These are phyloP conservation scores for Zalaria obscura DNA, from an alignment of 2,329 filamentous ascomycete genomes.

Conservation along the genomic window DNA sequence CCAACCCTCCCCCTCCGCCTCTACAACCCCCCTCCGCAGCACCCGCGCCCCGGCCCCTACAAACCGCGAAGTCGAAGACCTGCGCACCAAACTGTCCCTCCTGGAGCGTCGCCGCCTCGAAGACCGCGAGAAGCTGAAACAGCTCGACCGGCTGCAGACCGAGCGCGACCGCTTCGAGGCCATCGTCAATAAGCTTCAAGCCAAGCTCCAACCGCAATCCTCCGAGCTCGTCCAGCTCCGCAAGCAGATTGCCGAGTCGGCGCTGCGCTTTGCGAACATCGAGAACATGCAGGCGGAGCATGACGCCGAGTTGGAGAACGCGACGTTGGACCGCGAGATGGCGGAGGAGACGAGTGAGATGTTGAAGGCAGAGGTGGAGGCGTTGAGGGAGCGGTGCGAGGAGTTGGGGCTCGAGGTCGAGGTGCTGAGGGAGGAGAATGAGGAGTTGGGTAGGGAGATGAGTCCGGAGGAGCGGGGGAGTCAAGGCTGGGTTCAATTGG, in stretches of 20 bases:
- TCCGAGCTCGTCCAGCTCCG: conserved; percentile 65
- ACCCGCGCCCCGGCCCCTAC: conserved; percentile 34
- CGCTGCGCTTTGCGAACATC: conserved; percentile 52
- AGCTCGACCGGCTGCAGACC: conserved; percentile 58
- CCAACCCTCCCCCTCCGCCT: conserved; percentile 16
- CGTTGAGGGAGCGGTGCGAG: conserved; percentile 60
- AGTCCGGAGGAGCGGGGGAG: conserved; percentile 75
- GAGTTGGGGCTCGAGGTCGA: conserved; percentile 82
- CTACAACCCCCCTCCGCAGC: conserved; percentile 8
- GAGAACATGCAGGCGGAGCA: conserved; percentile 69
- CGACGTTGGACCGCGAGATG: conserved; percentile 85
- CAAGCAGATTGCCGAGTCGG: conserved; percentile 63
- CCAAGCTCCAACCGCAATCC: conserved; percentile 75
- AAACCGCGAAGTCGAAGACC: conserved; percentile 63
- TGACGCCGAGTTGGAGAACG: conserved; percentile 73
- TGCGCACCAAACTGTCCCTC: conserved; percentile 75
- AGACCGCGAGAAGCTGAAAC: conserved; percentile 72
- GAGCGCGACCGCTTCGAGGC: conserved; percentile 67
- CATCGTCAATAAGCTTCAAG: conserved; percentile 82
- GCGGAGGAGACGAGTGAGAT: conserved; percentile 84
- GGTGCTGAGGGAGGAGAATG: conserved; percentile 73
- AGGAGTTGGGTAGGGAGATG: conserved; percentile 71
- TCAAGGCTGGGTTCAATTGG: conserved; percentile 81
- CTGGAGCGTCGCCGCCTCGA: conserved; percentile 79
- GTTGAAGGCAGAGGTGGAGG: conserved; percentile 65